These are phyloP conservation scores for Didymella sp. DNA, from an alignment of 2,329 filamentous ascomycete species.

Conservation along the genomic window DNA sequence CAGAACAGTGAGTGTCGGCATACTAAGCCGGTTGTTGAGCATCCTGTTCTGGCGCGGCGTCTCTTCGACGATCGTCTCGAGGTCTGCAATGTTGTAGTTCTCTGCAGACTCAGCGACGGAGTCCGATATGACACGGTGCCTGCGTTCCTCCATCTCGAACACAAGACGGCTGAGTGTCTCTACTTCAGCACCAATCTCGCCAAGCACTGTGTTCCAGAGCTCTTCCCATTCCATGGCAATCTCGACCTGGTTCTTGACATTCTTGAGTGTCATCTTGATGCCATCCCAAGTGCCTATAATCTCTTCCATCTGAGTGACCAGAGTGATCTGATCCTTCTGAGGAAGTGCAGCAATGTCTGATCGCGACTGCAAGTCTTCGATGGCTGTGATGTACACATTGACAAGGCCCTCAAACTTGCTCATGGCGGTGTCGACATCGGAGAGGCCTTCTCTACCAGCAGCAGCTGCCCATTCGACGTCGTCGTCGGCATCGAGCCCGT, in stretches of 20 bases:
- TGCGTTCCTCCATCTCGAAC: slow-evolving; percentile 97
- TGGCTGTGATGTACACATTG: slow-evolving; percentile 91
- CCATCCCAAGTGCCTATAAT: slow-evolving; percentile 85
- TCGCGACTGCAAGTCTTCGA: slow-evolving; percentile 85
- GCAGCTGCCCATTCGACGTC: slow-evolving; percentile 96
- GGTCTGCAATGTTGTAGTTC: slow-evolving; percentile 79
- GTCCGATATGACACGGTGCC: slow-evolving; percentile 73
- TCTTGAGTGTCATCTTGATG: slow-evolving; percentile 78
- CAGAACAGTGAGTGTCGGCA: slow-evolving; percentile 65
- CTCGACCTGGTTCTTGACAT: slow-evolving; percentile 88
- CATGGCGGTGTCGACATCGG: slow-evolving; percentile 73
- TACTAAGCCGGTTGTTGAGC: slow-evolving; percentile 71
- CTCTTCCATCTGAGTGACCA: slow-evolving; percentile 87
- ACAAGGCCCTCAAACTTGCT: slow-evolving; percentile 85
- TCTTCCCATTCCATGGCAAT: slow-evolving; percentile 99
- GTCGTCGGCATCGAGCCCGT: slow-evolving; percentile 89
- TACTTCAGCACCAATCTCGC: slow-evolving; percentile 89
- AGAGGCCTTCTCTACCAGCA: slow-evolving; percentile 81
- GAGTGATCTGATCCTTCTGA: slow-evolving; percentile 71
- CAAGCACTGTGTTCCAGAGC: slow-evolving; percentile 90
- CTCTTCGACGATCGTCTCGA: slow-evolving; percentile 93
- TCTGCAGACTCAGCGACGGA: slow-evolving; percentile 68
- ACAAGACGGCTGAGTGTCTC: slow-evolving; percentile 80
- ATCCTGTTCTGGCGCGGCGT: slow-evolving; percentile 66
- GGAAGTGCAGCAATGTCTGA: slow-evolving; percentile 76